Base-by-base conservation (phyloP, 192 early-diverging fungal genomes). In the Geranomyces variabilis region DNA sequence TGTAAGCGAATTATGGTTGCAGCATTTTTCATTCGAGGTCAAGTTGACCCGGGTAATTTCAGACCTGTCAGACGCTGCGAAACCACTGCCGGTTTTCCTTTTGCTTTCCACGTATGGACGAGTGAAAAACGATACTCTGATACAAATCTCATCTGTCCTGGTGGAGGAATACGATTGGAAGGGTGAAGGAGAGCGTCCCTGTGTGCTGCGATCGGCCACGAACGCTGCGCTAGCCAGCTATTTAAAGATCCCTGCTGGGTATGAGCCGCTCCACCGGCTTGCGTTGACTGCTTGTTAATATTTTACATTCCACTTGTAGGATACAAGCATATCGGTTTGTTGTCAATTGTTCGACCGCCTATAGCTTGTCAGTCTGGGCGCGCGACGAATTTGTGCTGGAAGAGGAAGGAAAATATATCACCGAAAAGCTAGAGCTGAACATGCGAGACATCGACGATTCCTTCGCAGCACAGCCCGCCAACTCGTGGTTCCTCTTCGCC, bases 101-200 rank as follows among this genome's bases (percentile, higher is more conserved):
- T 47, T 49, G 0, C 47, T 86, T 7, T 81, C 79, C 15, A 81
- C 85, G 1, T 86, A 72, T 61, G 79, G 82, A 2, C 69, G 80
- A 15, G 58, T 67, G n/a, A 84, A 80, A 61, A 33, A 30, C 26
- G 77, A 77, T 17, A 56, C 33, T 1, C 61, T 46, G 19, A 10
- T 51, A 33, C 75, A 72, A 69, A 58, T 63, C 2, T 69, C 79
- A 6, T 78, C 73, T 0, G 67, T 83, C 31, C 67, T 73, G 15
- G 70, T 84, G 8, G 85, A 86, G 75, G 56, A 76, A 13, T 82
- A 80, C 56, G 74, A 79, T 36, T 86, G 85, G 85, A 77, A 78
- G 59, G 63, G 46, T 10, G 24, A n/a, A 28, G 48, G 29, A 12
- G 14, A 59, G 14, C 51, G 51, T 17, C 66, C 41, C 22, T 64